These are phyloP conservation scores for Globisporangium nagaii DNA, from an alignment of 352 stramenopile genomes.

Conservation along the genomic window DNA sequence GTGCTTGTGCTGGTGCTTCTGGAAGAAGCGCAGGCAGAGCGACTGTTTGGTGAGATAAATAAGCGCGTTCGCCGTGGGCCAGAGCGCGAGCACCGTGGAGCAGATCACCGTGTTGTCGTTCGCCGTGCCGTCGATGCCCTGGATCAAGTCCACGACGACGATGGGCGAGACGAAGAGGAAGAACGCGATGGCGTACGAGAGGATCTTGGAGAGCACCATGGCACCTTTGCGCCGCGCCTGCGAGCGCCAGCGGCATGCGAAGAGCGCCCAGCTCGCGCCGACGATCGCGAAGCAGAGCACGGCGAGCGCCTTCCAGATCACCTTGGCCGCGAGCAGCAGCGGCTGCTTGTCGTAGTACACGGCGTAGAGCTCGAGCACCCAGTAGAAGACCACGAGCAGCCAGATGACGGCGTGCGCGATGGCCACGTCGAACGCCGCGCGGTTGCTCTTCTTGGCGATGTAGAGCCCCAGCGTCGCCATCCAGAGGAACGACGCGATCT, in stretches of 20 bases:
- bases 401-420: constrained; percentile 77
- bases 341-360: constrained; percentile 41
- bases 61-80: constrained; percentile 71
- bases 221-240: constrained; percentile 34
- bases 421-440: constrained; percentile 58
- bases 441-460: constrained; percentile 55
- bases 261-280: constrained; percentile 49
- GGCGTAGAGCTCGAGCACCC: constrained; percentile 64
- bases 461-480: constrained; percentile 68
- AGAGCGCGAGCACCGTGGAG: constrained; percentile 61
- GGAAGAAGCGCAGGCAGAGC: constrained; percentile 53
- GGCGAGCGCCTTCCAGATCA: constrained; percentile 74
- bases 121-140: constrained; percentile 33
- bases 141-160: constrained; percentile 56
- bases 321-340: constrained; percentile 44
- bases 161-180: constrained; percentile 68
- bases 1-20: constrained; percentile 18
- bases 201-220: constrained; percentile 72
- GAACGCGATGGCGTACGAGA: constrained; percentile 75
- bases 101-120: constrained; percentile 27
- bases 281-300: constrained; percentile 55
- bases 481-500: constrained; percentile 80
- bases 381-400: constrained; percentile 74
- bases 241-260: constrained; percentile 43
- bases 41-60: constrained; percentile 70